A percentile compares a stretch with the other conserved stretches of the same genome.
Evolutionary conservation across 2,329 filamentous ascomycete genomes (phyloP).

Genomic region (Penicillium digitatum): DNA sequence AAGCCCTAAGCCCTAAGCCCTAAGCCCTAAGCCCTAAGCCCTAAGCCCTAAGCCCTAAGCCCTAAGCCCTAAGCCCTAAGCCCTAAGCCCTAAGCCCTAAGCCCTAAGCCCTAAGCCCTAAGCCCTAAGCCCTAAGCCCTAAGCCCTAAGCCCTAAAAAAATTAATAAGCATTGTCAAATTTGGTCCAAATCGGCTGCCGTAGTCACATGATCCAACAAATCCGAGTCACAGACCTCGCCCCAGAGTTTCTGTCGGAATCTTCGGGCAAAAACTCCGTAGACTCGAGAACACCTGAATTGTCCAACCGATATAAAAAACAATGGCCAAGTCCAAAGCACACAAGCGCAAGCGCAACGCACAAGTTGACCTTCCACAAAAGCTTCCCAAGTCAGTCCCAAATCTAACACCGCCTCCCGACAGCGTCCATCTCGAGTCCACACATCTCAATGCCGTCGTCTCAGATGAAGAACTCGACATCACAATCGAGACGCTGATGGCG

Average conservation of each 20-base stretch:
- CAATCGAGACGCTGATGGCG: conserved; percentile 60
- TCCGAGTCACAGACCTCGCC: not conserved
- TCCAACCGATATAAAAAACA: not conserved
- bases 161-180: no score
- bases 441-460: conserved; percentile 26
- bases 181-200: no score
- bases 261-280: not conserved
- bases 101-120: no score
- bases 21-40: no score
- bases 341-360: conserved; percentile 33
- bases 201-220: no score
- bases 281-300: not conserved
- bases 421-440: conserved; percentile 23
- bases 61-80: no score
- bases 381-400: conserved; percentile 18
- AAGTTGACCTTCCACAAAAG: conserved; percentile 27
- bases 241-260: not conserved
- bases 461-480: conserved; percentile 63
- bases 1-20: no score
- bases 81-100: no score
- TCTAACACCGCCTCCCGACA: conserved; percentile 27
- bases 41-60: no score
- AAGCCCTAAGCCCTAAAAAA: no score
- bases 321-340: conserved; percentile 31
- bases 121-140: no score